Percentiles rank a stretch among this genome's conserved stretches.
Evolutionary conservation across 257 asterid species (phyloP).

Genomic region (Verbena officinalis): DNA sequence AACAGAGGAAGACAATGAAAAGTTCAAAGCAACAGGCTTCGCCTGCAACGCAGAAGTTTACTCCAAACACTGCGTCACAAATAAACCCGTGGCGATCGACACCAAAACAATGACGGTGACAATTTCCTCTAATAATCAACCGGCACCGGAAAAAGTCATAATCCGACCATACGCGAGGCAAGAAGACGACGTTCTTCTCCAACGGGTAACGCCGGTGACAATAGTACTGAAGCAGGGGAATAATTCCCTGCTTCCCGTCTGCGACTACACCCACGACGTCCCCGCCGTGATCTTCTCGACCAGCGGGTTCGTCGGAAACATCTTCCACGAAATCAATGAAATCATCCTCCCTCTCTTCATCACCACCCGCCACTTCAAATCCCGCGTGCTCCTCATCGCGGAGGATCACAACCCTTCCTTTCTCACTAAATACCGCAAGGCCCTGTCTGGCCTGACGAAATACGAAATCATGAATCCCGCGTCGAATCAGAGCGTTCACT

Average conservation of each 20-base stretch:
- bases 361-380: constrained; percentile 51
- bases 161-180: constrained; percentile 68
- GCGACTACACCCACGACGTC: constrained; percentile 46
- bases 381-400: constrained; percentile 49
- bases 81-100: constrained; percentile 44
- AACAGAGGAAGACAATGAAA: constrained; percentile 49
- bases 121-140: constrained; percentile 29
- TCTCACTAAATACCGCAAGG: constrained; percentile 48
- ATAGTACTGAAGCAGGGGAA: constrained; percentile 43
- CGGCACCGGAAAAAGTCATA: constrained; percentile 23
- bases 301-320: constrained; percentile 80
- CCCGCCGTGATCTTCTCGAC: constrained; percentile 86
- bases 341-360: constrained; percentile 77
- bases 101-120: constrained; percentile 44
- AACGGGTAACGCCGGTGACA: constrained; percentile 46
- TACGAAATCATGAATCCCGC: constrained; percentile 51
- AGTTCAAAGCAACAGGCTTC: constrained; percentile 50
- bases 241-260: constrained; percentile 25
- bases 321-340: constrained; percentile 84
- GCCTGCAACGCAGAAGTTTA: constrained; percentile 37
- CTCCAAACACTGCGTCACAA: constrained; percentile 55
- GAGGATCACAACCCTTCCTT: constrained; percentile 63
- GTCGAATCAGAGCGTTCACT: constrained; percentile 56
- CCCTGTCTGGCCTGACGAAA: constrained; percentile 46
- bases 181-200: constrained; percentile 44